A percentile compares a stretch with the other conserved stretches of the same genome.
Conservation (phyloP, 2,329 filamentous ascomycete genomes). For the Fusarium chuoi region DNA sequence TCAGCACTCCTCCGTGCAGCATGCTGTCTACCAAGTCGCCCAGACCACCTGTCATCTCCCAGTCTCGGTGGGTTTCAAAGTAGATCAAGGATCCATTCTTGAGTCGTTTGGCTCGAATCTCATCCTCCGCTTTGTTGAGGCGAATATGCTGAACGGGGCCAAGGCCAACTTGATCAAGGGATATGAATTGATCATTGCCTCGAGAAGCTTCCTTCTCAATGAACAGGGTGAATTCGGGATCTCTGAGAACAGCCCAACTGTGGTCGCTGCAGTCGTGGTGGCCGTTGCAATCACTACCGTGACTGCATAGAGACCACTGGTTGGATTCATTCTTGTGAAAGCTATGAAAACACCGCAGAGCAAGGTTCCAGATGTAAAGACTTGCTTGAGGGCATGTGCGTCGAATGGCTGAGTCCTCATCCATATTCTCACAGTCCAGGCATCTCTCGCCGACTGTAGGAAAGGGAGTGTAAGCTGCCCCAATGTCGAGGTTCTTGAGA, state of each 20-base stretch:
- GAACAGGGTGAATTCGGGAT: neutral
- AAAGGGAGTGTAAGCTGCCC: neutral
- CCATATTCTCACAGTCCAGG: accelerated
- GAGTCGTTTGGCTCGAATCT: neutral
- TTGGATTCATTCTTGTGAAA: neutral
- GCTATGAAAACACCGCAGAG: slow-evolving; percentile 1
- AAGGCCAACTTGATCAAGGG: neutral
- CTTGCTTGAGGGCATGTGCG: neutral
- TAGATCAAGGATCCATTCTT: neutral
- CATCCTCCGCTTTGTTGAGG: neutral
- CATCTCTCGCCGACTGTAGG: neutral
- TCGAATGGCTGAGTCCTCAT: neutral
- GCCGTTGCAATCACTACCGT: neutral
- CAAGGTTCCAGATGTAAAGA: slow-evolving; percentile 8
- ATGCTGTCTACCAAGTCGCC: slow-evolving; percentile 1
- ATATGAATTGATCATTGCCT: neutral
- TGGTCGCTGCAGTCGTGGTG: neutral
- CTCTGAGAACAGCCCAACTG: neutral
- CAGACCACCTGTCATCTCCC: neutral
- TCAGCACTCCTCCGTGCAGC: neutral
- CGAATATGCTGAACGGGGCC: neutral
- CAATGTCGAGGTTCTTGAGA: neutral
- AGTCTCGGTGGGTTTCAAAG: neutral
- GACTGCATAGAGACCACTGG: neutral
- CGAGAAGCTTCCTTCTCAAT: neutral